Base-by-base conservation (phyloP, 176 grass and related monocot genomes). In the Oryza glaberrima region DNA sequence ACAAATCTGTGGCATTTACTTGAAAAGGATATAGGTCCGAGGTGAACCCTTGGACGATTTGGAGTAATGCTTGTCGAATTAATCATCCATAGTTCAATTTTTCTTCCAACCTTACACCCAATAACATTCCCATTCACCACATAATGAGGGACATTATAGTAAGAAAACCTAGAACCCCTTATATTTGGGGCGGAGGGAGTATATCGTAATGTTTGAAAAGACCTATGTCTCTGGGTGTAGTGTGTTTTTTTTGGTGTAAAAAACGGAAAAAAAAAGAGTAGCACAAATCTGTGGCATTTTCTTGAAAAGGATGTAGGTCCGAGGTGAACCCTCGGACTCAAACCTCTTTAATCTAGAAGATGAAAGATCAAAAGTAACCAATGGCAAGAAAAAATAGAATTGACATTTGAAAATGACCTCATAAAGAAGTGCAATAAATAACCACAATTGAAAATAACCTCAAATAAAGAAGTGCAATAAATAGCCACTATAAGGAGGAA, bases 401-500 rank as follows among this genome's bases (percentile, higher is more conserved):
- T 51, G 47, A 4, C 32, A 58, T 77, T 6, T 0, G 20, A 23
- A 81, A 80, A 86, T 20, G 20, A 56, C n/a, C 9, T 38, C 49
- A 71, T 15, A 44, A 48, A 72, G 3, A 54, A 87, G 78, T 23
- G 35, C 1, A 45, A 16, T 34, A 81, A 58, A 11, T 34, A 86
- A 68, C 26, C 17, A 68, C n/a, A 38, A 6, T 6, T 38, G 36
- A 38, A 38, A 80, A 86, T 20, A 40, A 56, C n/a, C 9, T 38
- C 49, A 65, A 74, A 71, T n/a, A 43, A 64, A 71, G 6, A 54
- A 81, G 78, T 23, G 35, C 1, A 45, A 16, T 34, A 81, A 58
- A 11, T 34, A 86, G 58, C 26, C 17, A 68, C 15, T 84, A 76
- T 20, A 84, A 30, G 30, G 28, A 47, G 23, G 63, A 61, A 51